Evolutionary conservation across 148 eudicot genomes (phyloP).

Genomic region (Diospyros kaki): DNA sequence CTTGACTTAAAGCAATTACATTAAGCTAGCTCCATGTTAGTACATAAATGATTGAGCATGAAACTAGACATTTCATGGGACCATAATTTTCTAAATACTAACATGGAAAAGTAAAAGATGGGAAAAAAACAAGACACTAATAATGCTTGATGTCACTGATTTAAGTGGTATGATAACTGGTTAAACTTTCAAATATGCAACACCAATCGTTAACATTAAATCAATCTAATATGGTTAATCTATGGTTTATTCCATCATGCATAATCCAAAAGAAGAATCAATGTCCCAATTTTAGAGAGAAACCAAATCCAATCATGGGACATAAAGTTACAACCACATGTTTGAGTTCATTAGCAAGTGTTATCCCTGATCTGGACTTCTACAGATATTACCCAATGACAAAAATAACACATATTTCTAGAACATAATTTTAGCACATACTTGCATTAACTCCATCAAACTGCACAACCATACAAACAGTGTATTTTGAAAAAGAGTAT

Average conservation of each 20-base stretch:
- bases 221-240: neutral
- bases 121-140: neutral
- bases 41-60: neutral
- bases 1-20: conserved; percentile 1
- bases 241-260: neutral
- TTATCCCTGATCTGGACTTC: neutral
- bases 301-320: neutral
- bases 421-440: neutral
- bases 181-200: neutral
- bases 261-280: neutral
- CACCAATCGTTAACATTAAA: neutral
- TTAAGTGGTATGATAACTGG: neutral
- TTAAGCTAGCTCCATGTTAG: neutral
- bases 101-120: too few species aligned
- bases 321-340: neutral
- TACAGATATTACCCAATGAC: neutral
- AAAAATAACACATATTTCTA: neutral
- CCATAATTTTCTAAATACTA: neutral
- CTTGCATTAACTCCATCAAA: neutral
- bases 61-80: neutral
- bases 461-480: neutral
- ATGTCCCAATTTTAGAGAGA: neutral
- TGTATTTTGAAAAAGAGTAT: neutral
- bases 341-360: neutral
- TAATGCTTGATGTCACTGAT: neutral